Conservation (phyloP, 208 protist species). For the Wallacemonas sp. region DNA sequence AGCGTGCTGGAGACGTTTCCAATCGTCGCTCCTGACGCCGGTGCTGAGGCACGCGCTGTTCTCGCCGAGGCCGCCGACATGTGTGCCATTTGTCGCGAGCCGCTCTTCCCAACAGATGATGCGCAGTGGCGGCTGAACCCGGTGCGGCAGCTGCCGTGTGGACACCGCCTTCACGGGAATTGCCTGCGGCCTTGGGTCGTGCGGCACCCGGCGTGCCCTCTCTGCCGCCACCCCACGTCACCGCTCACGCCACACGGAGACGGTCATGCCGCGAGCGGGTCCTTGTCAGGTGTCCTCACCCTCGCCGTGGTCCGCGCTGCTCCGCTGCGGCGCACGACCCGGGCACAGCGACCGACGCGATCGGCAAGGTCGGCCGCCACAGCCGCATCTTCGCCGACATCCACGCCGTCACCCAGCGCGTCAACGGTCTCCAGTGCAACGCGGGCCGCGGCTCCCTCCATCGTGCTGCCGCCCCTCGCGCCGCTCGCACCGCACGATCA, state of each 20-base stretch:
- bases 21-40: slow-evolving; percentile 27
- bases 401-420: background rate
- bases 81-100: slow-evolving; percentile 81
- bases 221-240: slow-evolving; percentile 62
- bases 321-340: too few species aligned
- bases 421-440: background rate
- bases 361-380: too few species aligned
- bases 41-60: background rate
- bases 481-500: background rate
- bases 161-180: slow-evolving; percentile 76
- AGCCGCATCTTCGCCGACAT: background rate
- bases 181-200: slow-evolving; percentile 84
- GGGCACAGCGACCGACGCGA: too few species aligned
- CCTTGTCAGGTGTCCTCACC: too few species aligned
- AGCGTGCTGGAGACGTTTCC: slow-evolving; percentile 53
- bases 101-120: slow-evolving; percentile 21
- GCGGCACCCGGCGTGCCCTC: slow-evolving; percentile 52
- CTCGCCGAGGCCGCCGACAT: too few species aligned
- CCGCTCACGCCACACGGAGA: too few species aligned
- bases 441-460: too few species aligned
- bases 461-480: background rate
- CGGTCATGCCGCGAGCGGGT: too few species aligned
- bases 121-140: slow-evolving; percentile 6
- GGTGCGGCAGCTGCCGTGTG: slow-evolving; percentile 74
- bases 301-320: too few species aligned